These are phyloP conservation scores for Zasmidium citrigriseum DNA, from an alignment of 2,329 filamentous ascomycete genomes.

Conservation along the genomic window DNA sequence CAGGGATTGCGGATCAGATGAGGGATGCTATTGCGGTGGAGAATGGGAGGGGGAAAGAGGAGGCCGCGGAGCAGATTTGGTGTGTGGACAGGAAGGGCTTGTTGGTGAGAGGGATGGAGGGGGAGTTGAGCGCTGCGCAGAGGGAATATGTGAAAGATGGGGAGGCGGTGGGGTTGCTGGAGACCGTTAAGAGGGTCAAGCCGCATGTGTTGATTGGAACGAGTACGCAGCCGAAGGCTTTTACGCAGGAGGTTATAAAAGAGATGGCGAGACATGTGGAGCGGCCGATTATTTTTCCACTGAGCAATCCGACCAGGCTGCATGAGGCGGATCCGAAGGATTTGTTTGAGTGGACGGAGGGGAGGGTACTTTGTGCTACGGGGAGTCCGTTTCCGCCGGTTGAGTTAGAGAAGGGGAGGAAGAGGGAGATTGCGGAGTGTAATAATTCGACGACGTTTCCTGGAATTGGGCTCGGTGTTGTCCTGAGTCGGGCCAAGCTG, in stretches of 20 bases:
- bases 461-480: conserved; percentile 74
- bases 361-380: conserved; percentile 76
- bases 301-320: conserved; percentile 81
- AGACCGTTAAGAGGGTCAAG: conserved; percentile 68
- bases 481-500: conserved; percentile 67
- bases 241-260: conserved; percentile 71
- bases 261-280: conserved; percentile 75
- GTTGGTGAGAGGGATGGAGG: conserved; percentile 62
- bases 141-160: conserved; percentile 64
- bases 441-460: conserved; percentile 88
- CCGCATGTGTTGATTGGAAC: conserved; percentile 84
- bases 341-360: conserved; percentile 75
- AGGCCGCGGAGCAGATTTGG: conserved; percentile 80
- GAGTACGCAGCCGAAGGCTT: conserved; percentile 74
- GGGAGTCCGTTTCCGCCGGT: conserved; percentile 81
- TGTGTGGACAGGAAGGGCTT: conserved; percentile 71
- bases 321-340: conserved; percentile 81
- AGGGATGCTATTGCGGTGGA: conserved; percentile 75
- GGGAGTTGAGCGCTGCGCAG: conserved; percentile 68
- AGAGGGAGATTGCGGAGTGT: conserved; percentile 72
- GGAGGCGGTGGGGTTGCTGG: conserved; percentile 68
- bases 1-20: conserved; percentile 83
- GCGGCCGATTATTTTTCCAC: conserved; percentile 81
- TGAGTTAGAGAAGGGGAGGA: conserved; percentile 52
- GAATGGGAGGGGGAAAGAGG: conserved; percentile 65